phyloP scores from a whole-genome alignment of 768 basidiomycete species.

The Pulveroboletus ravenelii region DNA sequence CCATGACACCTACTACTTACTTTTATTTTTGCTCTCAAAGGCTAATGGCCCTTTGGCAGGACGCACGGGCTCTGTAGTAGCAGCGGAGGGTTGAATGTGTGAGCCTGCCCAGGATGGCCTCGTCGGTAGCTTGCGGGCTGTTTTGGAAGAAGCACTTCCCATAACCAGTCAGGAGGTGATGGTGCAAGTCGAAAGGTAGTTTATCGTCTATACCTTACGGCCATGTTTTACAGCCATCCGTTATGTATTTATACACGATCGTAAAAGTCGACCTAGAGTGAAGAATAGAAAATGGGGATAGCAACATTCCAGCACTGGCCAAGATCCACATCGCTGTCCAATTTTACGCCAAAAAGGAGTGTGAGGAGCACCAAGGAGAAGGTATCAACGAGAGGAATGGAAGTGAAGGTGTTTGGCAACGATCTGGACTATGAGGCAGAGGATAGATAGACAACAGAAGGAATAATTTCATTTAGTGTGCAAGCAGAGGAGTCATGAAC shows the following conservation, averaged over 20 bases:
- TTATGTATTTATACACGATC: constrained; percentile 38
- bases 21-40: constrained; percentile 49
- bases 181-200: constrained; percentile 7
- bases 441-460: constrained; percentile 32
- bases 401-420: constrained; percentile 20
- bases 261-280: constrained; percentile 29
- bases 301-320: constrained; percentile 30
- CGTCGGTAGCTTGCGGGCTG: constrained; percentile 51
- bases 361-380: constrained; percentile 16
- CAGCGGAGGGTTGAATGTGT: constrained; percentile 30
- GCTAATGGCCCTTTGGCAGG: constrained; percentile 30
- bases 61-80: constrained; percentile 6
- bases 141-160: constrained; percentile 62
- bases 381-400: constrained; percentile 31
- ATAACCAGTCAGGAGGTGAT: constrained; percentile 31
- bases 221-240: constrained; percentile 37
- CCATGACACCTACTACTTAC: constrained; percentile 24
- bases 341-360: constrained; percentile 22
- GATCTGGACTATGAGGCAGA: constrained; percentile 24
- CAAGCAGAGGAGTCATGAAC: constrained; percentile 39
- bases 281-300: constrained; percentile 29
- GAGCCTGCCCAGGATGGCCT: constrained; percentile 48
- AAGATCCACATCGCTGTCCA: constrained; percentile 22
- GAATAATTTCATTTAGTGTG: constrained; percentile 31
- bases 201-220: constrained; percentile 32